phyloP scores from a whole-genome alignment of 352 stramenopile genomes.

The Globisporangium abappressorium region DNA sequence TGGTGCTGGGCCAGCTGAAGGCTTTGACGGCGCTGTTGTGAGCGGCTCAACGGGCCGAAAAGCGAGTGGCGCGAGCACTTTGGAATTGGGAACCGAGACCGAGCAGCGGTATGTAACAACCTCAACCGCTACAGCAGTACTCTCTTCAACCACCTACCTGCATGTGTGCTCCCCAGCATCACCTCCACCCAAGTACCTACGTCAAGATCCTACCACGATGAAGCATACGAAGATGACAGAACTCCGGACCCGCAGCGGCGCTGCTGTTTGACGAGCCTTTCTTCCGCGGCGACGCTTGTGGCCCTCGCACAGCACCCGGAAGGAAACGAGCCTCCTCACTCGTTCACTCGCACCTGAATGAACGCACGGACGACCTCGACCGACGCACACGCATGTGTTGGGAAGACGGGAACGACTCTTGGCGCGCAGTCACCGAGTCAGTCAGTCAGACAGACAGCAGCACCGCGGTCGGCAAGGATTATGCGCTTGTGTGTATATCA shows the following conservation, averaged over 20 bases:
- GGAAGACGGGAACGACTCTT: conserved; percentile 22
- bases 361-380: conserved; percentile 17
- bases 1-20: conserved; percentile 1
- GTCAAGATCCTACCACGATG: conserved; percentile 15
- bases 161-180: conserved; percentile 5
- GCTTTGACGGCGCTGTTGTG: not conserved
- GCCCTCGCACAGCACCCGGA: conserved; percentile 1
- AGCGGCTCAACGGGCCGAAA: not conserved
- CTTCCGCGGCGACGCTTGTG: not conserved
- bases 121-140: not conserved
- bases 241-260: conserved; percentile 12
- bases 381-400: conserved; percentile 1
- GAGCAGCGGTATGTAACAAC: conserved; percentile 66
- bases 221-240: conserved; percentile 16
- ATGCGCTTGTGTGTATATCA: conserved; percentile 71
- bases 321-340: not conserved
- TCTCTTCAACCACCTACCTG: not conserved
- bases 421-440: conserved; percentile 4
- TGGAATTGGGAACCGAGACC: conserved; percentile 81
- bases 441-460: conserved; percentile 8
- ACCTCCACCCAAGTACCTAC: conserved; percentile 16
- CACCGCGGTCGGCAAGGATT: conserved; percentile 36
- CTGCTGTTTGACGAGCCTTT: conserved; percentile 10
- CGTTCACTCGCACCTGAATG: conserved; percentile 1
- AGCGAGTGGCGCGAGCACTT: conserved; percentile 34